Evolutionary conservation across 2,329 filamentous ascomycete species (phyloP).

Genomic region (Trichocomaceae sp.): DNA sequence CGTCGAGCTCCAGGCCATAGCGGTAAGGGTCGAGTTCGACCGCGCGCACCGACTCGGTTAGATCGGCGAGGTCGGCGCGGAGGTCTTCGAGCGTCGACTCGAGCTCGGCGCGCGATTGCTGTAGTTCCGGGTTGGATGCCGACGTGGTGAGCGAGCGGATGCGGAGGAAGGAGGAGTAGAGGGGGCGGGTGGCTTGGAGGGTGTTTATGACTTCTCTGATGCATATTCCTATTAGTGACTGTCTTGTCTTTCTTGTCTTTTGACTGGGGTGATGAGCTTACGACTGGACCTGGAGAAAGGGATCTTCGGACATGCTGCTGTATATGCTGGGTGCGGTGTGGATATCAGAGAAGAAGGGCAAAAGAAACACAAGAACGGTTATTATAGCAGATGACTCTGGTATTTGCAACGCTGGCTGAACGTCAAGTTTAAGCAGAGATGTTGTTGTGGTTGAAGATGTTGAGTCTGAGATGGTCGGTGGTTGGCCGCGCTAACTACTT

Average conservation of each 20-base stretch:
- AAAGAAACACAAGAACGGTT: no score
- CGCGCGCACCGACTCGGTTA: slow-evolving; percentile 77
- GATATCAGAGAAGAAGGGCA: no score
- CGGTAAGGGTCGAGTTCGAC: slow-evolving; percentile 81
- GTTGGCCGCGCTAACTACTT: no score
- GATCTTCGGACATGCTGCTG: slow-evolving; percentile 26
- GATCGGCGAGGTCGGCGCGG: slow-evolving; percentile 78
- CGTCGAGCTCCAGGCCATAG: slow-evolving; percentile 76
- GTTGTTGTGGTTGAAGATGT: no score
- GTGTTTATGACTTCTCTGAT: slow-evolving; percentile 79
- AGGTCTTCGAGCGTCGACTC: slow-evolving; percentile 68
- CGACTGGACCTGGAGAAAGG: slow-evolving; percentile 45
- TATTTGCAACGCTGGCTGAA: background rate
- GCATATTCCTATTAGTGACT: background rate
- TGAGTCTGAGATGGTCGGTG: no score
- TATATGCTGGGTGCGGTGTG: background rate
- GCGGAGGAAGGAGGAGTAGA: slow-evolving; percentile 91
- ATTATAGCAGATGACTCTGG: no score
- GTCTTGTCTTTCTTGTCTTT: slow-evolving; percentile 4
- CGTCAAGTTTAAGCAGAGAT: no score
- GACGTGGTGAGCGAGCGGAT: slow-evolving; percentile 79
- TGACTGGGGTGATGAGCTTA: slow-evolving; percentile 20
- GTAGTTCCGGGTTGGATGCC: slow-evolving; percentile 62
- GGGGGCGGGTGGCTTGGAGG: slow-evolving; percentile 70
- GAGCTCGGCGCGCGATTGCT: slow-evolving; percentile 65